Base-by-base conservation (phyloP, 2,329 filamentous ascomycete species). In the Claviceps sp. region DNA sequence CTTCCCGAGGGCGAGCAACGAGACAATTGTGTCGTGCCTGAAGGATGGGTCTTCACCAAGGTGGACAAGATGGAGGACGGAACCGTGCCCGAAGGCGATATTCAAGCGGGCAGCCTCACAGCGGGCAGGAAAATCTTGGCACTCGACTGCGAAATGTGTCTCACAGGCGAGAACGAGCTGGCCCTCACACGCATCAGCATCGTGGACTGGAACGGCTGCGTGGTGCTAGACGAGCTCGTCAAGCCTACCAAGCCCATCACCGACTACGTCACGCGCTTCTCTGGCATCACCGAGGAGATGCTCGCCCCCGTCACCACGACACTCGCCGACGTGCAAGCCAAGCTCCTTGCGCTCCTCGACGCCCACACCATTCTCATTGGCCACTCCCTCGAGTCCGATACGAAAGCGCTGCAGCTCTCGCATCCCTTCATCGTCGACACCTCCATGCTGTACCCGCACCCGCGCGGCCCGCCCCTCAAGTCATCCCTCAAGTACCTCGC, bases 61-160 rank as follows among this genome's bases (percentile, higher is more conserved):
- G 82, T 96, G 26, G 70, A 78, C 42, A 74, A 67, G 43, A 69
- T 89, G 7, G 78, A 82, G 47, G 84, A 88, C 36, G 87, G 82
- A 3, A 67, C 78, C 48, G 76, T 85, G 6, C 80, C 84, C 2
- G 85, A 89, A 49, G 66, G 69, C 5, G 79, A 89, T 51, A 81
- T 95, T 54, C 76, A 95, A 66, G 72, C 83, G 59, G 91, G 89
- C 52, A 91, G 89, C 65, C 72, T 95, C 53, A 94, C 89, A 0
- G 87, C 81, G 34, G 93, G 90, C 38, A 81, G 89, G 56, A 78
- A 84, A 40, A 72, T 96, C 11, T 72, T 94, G 48, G 85, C 89
- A 1, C 74, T 98, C 51, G 93, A 98, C 65, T 98, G 93, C 68
- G 93, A 98, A 68, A 98, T 98, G 93, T 95, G 90, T 65, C 83